Conservation (phyloP, 2,329 filamentous ascomycete species). For the Hymenoscyphus linearis region DNA sequence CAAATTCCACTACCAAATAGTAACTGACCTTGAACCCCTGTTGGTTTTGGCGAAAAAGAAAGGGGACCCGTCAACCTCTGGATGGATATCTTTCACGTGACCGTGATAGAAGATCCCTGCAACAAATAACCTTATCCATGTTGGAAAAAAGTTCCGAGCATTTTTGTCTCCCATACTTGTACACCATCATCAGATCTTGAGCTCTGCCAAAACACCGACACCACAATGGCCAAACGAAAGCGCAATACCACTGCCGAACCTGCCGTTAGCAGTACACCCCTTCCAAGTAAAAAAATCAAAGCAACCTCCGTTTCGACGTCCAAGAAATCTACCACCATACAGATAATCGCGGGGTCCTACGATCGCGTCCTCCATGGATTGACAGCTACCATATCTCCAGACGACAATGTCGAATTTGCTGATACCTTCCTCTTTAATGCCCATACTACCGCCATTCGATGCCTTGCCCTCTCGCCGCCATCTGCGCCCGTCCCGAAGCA, state of each 20-base stretch:
- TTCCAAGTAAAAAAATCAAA: slow-evolving; percentile 27
- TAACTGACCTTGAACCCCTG: background rate
- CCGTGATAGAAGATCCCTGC: background rate
- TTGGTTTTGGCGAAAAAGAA: background rate
- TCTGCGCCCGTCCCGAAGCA: slow-evolving; percentile 57
- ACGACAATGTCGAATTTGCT: slow-evolving; percentile 59
- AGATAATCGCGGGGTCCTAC: slow-evolving; percentile 90
- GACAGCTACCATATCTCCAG: slow-evolving; percentile 59
- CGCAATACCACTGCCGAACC: slow-evolving; percentile 22
- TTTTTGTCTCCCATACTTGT: background rate
- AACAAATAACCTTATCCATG: background rate
- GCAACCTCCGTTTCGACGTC: slow-evolving; percentile 17
- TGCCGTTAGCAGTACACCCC: slow-evolving; percentile 6
- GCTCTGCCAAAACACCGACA: slow-evolving; percentile 2
- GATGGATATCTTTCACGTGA: background rate
- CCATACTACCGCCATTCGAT: slow-evolving; percentile 84
- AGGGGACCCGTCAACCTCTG: too few relatives aligned
- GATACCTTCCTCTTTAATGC: slow-evolving; percentile 96
- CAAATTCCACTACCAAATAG: too few relatives aligned
- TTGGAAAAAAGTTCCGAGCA: background rate
- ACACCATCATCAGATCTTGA: background rate
- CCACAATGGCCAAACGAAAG: slow-evolving; percentile 32
- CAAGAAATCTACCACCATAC: slow-evolving; percentile 54
- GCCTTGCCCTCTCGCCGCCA: slow-evolving; percentile 76
- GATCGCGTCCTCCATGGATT: slow-evolving; percentile 89